phyloP scores from a whole-genome alignment of 2,329 filamentous ascomycete genomes.

The Keithomyces neogunnii region DNA sequence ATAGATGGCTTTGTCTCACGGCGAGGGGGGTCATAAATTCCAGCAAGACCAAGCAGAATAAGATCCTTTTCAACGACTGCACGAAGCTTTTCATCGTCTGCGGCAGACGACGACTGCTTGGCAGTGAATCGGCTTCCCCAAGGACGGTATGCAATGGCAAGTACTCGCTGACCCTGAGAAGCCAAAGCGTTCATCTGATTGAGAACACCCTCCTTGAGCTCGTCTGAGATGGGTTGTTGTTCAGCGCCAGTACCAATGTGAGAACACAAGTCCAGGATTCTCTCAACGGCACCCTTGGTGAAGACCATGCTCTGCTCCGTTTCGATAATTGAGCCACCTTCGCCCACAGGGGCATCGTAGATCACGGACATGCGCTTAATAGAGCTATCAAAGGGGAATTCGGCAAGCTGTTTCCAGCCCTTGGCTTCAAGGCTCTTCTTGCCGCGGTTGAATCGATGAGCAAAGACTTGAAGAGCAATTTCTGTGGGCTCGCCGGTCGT shows the following conservation, averaged over 20 bases:
- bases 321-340: conserved; percentile 29
- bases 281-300: conserved; percentile 55
- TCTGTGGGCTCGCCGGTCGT: conserved; percentile 66
- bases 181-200: conserved; percentile 51
- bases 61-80: conserved; percentile 58
- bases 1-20: conserved; percentile 70
- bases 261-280: conserved; percentile 48
- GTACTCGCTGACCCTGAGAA: conserved; percentile 61
- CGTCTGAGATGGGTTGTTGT: conserved; percentile 39
- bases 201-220: conserved; percentile 40
- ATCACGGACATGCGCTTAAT: conserved; percentile 77
- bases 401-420: conserved; percentile 57
- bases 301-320: conserved; percentile 43
- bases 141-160: conserved; percentile 60
- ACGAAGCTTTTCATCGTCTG: conserved; percentile 42
- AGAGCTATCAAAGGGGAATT: conserved; percentile 71
- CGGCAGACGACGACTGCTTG: conserved; percentile 23
- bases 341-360: conserved; percentile 43
- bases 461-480: conserved; percentile 68
- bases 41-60: conserved; percentile 70
- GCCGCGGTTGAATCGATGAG: conserved; percentile 55
- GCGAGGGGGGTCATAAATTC: conserved; percentile 80
- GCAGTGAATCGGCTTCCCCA: conserved; percentile 40
- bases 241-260: conserved; percentile 34
- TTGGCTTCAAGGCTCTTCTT: conserved; percentile 42